phyloP scores from a whole-genome alignment of 2,329 filamentous ascomycete species.

The Fusarium anguioides region DNA sequence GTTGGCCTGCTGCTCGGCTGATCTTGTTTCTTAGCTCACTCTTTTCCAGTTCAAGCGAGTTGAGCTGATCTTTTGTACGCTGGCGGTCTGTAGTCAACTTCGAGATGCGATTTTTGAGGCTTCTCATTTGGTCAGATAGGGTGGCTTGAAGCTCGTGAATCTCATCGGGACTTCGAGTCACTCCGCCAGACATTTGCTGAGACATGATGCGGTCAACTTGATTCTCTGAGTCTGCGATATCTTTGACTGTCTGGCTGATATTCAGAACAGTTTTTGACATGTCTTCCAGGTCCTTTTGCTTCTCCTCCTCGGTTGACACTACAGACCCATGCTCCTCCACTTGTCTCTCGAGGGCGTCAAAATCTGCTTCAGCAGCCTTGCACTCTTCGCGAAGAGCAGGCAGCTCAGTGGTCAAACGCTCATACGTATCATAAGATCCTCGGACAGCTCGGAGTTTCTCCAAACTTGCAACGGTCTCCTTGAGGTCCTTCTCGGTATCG shows the following conservation, averaged over 20 bases:
- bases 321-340: constrained; percentile 75
- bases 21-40: constrained; percentile 81
- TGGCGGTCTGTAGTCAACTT: constrained; percentile 78
- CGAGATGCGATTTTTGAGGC: constrained; percentile 70
- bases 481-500: constrained; percentile 70
- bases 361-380: constrained; percentile 69
- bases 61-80: constrained; percentile 74
- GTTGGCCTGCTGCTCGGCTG: constrained; percentile 74
- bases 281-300: constrained; percentile 78
- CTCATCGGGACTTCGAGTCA: constrained; percentile 79
- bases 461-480: constrained; percentile 61
- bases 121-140: constrained; percentile 74
- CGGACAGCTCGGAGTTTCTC: constrained; percentile 71
- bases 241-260: constrained; percentile 77
- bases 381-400: constrained; percentile 75
- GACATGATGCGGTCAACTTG: constrained; percentile 81
- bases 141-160: constrained; percentile 81
- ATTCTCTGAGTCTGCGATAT: constrained; percentile 75
- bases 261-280: constrained; percentile 80
- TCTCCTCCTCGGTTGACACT: constrained; percentile 72
- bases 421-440: constrained; percentile 78
- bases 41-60: constrained; percentile 78
- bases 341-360: constrained; percentile 67
- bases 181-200: constrained; percentile 76
- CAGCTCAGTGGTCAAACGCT: constrained; percentile 76